phyloP scores from a whole-genome alignment of 768 basidiomycete genomes.

The Trametes cingulata region DNA sequence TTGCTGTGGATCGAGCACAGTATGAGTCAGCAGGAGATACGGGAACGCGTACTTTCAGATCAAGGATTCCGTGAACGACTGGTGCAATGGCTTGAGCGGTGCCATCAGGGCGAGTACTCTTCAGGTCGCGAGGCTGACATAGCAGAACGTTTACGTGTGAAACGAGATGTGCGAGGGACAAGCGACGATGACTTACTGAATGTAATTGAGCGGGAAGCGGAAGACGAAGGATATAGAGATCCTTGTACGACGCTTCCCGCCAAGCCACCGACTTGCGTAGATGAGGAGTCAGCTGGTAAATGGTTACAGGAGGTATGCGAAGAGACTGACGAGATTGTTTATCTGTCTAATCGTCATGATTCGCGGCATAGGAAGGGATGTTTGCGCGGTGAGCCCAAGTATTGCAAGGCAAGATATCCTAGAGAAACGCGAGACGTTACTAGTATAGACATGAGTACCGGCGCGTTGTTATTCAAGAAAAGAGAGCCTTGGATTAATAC shows the following conservation, averaged over 20 bases:
- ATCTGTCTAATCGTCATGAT: background rate
- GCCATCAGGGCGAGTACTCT: background rate
- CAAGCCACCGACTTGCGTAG: background rate
- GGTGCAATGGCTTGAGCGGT: background rate
- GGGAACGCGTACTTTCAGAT: background rate
- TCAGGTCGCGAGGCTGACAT: background rate
- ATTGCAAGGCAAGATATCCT: background rate
- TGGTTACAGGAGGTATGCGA: background rate
- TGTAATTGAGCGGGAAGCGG: background rate
- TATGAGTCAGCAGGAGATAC: conserved; percentile 9
- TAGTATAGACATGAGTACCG: conserved; percentile 33
- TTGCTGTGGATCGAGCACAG: conserved; percentile 36
- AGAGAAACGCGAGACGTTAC: conserved; percentile 17
- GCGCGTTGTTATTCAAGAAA: conserved; percentile 33
- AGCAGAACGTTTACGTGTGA: no score
- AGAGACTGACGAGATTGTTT: background rate
- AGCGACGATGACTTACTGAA: background rate
- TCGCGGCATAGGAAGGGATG: background rate
- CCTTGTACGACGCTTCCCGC: background rate
- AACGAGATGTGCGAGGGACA: no score
- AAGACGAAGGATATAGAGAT: background rate
- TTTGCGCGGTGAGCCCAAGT: background rate
- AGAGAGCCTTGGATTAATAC: conserved; percentile 40
- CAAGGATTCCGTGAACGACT: background rate
- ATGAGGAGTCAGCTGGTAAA: background rate